phyloP scores from a whole-genome alignment of 108 stramenopile genomes.

The Fistulifera pelliculosa region DNA sequence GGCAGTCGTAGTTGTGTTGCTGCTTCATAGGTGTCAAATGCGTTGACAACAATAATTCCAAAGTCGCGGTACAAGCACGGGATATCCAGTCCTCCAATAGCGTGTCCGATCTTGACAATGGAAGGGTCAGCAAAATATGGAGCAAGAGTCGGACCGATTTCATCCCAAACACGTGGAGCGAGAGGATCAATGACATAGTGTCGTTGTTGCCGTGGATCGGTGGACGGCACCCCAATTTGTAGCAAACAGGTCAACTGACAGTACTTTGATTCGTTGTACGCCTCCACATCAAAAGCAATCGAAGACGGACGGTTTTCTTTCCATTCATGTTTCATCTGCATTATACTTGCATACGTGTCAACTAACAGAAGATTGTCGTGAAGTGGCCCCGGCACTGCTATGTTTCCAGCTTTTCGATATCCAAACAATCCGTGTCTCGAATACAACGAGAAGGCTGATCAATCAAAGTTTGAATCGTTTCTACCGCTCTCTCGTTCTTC shows the following conservation, averaged over 20 bases:
- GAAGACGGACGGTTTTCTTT: conserved; percentile 19
- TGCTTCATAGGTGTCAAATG: conserved; percentile 89
- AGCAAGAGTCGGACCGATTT: conserved; percentile 34
- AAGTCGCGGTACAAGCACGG: conserved; percentile 88
- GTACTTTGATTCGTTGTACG: conserved; percentile 45
- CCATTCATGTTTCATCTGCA: conserved; percentile 47
- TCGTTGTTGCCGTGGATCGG: conserved; percentile 13
- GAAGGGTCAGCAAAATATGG: conserved; percentile 75
- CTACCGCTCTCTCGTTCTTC: neutral
- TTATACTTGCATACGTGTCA: conserved; percentile 53
- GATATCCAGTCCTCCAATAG: conserved; percentile 79
- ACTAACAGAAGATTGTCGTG: conserved; percentile 27
- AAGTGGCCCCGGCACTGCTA: conserved; percentile 28
- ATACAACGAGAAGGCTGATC: conserved; percentile 39
- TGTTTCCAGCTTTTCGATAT: conserved; percentile 36
- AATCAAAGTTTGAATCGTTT: conserved; percentile 21
- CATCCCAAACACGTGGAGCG: conserved; percentile 62
- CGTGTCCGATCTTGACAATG: conserved; percentile 92
- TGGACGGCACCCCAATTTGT: conserved; percentile 45
- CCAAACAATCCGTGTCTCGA: conserved; percentile 22
- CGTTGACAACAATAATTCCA: conserved; percentile 87
- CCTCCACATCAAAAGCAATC: conserved; percentile 81
- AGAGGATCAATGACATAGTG: conserved; percentile 81
- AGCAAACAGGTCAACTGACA: conserved; percentile 57
- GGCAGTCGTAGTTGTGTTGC: conserved; percentile 31